Percentiles rank a stretch among this genome's conserved stretches.
Evolutionary conservation across 805 yeast species (phyloP).

Genomic region (Saccharomycopsis lassenensis): DNA sequence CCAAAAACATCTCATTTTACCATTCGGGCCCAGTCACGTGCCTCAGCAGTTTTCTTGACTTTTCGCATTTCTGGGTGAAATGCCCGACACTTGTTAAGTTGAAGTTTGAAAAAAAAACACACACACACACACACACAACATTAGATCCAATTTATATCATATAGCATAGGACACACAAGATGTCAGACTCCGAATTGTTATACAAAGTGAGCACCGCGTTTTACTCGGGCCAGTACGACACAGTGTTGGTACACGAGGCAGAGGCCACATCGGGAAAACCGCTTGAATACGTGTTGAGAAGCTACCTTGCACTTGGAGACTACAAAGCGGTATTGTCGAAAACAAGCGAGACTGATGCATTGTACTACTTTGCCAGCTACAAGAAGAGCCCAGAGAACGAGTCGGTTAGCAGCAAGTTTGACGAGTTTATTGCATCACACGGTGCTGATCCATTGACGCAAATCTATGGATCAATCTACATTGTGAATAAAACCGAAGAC

Average conservation of each 20-base stretch:
- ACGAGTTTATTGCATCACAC: slow-evolving; percentile 18
- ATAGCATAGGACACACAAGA: too few relatives aligned
- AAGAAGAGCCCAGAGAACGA: slow-evolving; percentile 17
- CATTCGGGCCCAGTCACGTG: too few relatives aligned
- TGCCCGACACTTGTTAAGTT: too few relatives aligned
- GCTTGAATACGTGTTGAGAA: slow-evolving; percentile 26
- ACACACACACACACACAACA: too few relatives aligned
- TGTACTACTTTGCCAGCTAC: slow-evolving; percentile 24
- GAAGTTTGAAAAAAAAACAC: too few relatives aligned
- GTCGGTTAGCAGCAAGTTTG: slow-evolving; percentile 20
- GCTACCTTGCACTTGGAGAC: slow-evolving; percentile 24
- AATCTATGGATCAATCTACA: slow-evolving; percentile 21
- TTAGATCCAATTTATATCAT: too few relatives aligned
- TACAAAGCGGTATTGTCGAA: slow-evolving; percentile 17
- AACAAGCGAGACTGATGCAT: slow-evolving; percentile 18
- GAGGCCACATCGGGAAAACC: slow-evolving; percentile 22
- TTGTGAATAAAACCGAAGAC: slow-evolving; percentile 19
- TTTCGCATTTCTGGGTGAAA: too few relatives aligned
- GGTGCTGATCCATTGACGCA: slow-evolving; percentile 6
- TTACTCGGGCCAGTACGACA: slow-evolving; percentile 45
- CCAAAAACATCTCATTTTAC: too few relatives aligned
- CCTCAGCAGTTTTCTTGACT: too few relatives aligned
- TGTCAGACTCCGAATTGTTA: slow-evolving; percentile 27
- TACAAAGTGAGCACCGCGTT: slow-evolving; percentile 48
- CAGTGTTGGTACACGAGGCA: slow-evolving; percentile 33